Base-by-base conservation (phyloP, 1,284 basidiomycete genomes). In the Boletus calvinii region DNA sequence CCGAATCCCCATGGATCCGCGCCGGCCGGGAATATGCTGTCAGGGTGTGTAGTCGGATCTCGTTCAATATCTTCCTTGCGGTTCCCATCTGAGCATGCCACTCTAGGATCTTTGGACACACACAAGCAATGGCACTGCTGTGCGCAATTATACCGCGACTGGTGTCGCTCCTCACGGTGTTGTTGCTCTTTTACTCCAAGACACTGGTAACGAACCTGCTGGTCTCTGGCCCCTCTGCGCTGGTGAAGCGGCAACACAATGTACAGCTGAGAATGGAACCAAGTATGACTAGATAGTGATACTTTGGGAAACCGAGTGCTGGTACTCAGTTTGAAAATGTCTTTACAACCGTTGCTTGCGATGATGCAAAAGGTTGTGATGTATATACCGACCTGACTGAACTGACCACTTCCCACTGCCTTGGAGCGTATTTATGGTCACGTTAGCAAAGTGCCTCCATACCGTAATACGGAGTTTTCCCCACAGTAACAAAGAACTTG, bases 1-100 rank as follows among this genome's bases (percentile, higher is more conserved):
- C 81, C 2, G 83, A 87, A 59, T 84, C 83, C 0, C 84, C 84
- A 0, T 86, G 84, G 84, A 79, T 85, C 56, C 76, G 81, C 30
- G 83, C 83, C 1, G 84, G 84, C 18, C 69, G 80, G 39, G 77
- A 84, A 60, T 86, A 87, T 58, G 62, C 75, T 32, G 79, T 87
- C 53, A 73, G 82, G 48, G 82, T 83, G 65, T 55, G 58, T 54
- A 32, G 17, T 30, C 11, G 22, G 5, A 7, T 26, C 22, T 46
- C 22, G 3, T 34, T 8, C n/a, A 26, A 26, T 26, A 13, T 42
- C 17, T 3, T 17, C 1, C 39, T 30, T 29, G 24, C 8, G 0
- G 6, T 17, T 47, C 12, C 0, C 31, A 4, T 18, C 13, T 48
- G 22, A 49, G 12, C n/a, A 11, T 24, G 1, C 4, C 12, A 9